These are phyloP conservation scores for Cenchrus purpureus DNA, from an alignment of 176 grass and related monocot species.

Conservation along the genomic window DNA sequence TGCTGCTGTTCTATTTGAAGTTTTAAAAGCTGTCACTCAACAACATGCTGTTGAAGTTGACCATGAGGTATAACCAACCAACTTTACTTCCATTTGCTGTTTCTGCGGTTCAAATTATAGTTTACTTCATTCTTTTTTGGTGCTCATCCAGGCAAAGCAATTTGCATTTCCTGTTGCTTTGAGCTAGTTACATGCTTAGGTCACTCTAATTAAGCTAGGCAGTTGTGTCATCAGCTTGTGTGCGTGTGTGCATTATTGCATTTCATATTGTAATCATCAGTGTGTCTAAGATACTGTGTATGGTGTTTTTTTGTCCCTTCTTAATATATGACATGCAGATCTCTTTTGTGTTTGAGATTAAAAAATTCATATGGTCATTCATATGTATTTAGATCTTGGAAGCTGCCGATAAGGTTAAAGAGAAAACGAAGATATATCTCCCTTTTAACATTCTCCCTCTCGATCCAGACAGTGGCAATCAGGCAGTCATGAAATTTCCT, in stretches of 20 bases:
- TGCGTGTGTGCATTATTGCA: too few relatives aligned
- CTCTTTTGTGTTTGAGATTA: too few relatives aligned
- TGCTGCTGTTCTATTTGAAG: conserved; percentile 89
- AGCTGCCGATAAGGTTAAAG: conserved; percentile 76
- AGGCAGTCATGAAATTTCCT: conserved; percentile 84
- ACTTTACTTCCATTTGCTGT: conserved; percentile 15
- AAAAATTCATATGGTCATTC: neutral
- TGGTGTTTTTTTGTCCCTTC: too few relatives aligned
- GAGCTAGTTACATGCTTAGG: too few relatives aligned
- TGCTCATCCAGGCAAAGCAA: too few relatives aligned
- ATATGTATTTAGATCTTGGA: conserved; percentile 77
- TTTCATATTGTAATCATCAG: too few relatives aligned
- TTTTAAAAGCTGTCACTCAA: conserved; percentile 89
- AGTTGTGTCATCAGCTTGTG: too few relatives aligned
- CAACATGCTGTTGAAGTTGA: conserved; percentile 84
- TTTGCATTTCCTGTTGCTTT: too few relatives aligned
- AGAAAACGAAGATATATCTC: conserved; percentile 84
- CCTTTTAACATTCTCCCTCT: conserved; percentile 97
- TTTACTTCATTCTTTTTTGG: too few relatives aligned
- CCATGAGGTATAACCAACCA: conserved; percentile 63
- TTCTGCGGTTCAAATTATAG: conserved; percentile 21
- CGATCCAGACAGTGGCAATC: conserved; percentile 91
- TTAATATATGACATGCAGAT: too few relatives aligned
- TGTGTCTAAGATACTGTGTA: too few relatives aligned
- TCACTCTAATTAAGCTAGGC: too few relatives aligned